A percentile compares a stretch with the other conserved stretches of the same genome.
These are phyloP conservation scores for Verticillium alfalfae DNA, from an alignment of 2,329 filamentous ascomycete species.

Conservation along the genomic window DNA sequence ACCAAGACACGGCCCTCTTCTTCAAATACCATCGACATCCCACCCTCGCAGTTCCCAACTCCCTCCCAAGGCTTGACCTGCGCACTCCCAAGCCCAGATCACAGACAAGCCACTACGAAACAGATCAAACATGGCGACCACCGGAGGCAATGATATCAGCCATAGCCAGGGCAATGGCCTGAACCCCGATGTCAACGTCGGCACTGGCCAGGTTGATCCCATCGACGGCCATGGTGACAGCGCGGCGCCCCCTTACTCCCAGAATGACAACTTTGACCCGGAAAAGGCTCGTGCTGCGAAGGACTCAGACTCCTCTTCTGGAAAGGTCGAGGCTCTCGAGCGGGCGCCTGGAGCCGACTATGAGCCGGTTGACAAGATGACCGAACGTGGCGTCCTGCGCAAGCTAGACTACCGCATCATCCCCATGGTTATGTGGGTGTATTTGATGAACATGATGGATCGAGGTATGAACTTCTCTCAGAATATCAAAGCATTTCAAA, in stretches of 20 bases:
- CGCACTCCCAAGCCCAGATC: not conserved
- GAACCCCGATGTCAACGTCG: not conserved
- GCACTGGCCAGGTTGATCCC: not conserved
- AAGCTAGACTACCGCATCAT: constrained; percentile 26
- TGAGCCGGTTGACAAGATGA: constrained; percentile 4
- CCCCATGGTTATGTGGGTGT: constrained; percentile 24
- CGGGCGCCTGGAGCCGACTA: constrained; percentile 9
- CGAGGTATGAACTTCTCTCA: constrained; percentile 15
- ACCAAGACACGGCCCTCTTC: not conserved
- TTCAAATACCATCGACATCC: not conserved
- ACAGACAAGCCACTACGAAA: not conserved
- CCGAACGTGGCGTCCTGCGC: constrained; percentile 6
- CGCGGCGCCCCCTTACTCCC: not conserved
- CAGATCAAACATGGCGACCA: not conserved
- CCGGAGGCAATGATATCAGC: not conserved
- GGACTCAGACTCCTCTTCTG: constrained; percentile 14
- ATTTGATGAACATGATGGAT: constrained; percentile 29
- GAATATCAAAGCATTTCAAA: too few species aligned
- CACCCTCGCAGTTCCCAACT: not conserved
- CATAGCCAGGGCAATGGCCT: not conserved
- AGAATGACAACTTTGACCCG: not conserved
- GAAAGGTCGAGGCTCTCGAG: constrained; percentile 10
- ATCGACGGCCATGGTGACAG: not conserved
- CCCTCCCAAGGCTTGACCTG: not conserved
- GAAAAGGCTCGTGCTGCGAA: constrained; percentile 8